A percentile compares a stretch with the other conserved stretches of the same genome.
Conservation (phyloP, 2,329 filamentous ascomycete species). For the Rhytidhysteron rufulum region DNA sequence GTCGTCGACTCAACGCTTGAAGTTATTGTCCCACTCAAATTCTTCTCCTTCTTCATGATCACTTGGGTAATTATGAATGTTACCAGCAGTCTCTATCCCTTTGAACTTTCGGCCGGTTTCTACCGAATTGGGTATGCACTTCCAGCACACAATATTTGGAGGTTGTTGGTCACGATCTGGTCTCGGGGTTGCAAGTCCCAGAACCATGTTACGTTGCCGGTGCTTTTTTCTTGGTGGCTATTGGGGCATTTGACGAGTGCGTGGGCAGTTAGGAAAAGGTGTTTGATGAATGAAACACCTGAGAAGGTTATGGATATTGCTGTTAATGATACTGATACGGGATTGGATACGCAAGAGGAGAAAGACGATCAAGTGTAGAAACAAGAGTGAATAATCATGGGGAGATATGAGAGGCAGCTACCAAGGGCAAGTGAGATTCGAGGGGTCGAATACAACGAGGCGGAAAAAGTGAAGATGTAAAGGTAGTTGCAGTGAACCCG, state of each 20-base stretch:
- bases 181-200: constrained; percentile 18
- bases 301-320: too few relatives aligned
- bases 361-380: too few relatives aligned
- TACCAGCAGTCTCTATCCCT: constrained; percentile 37
- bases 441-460: too few relatives aligned
- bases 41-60: constrained; percentile 41
- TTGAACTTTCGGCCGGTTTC: constrained; percentile 38
- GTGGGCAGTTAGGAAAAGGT: not conserved
- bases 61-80: constrained; percentile 42
- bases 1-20: constrained; percentile 40
- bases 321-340: too few relatives aligned
- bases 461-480: too few relatives aligned
- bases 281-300: too few relatives aligned
- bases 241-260: not conserved
- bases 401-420: too few relatives aligned
- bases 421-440: too few relatives aligned
- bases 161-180: constrained; percentile 39
- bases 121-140: constrained; percentile 36
- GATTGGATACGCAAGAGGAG: too few relatives aligned
- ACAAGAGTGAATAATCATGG: too few relatives aligned
- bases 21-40: constrained; percentile 33
- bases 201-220: not conserved
- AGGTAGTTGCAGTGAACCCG: too few relatives aligned
- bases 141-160: constrained; percentile 38
- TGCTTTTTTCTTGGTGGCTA: not conserved